Percentiles rank a stretch among this genome's conserved stretches.
phyloP scores from a whole-genome alignment of 2,329 filamentous ascomycete species.

The Fusarium tricinctum region DNA sequence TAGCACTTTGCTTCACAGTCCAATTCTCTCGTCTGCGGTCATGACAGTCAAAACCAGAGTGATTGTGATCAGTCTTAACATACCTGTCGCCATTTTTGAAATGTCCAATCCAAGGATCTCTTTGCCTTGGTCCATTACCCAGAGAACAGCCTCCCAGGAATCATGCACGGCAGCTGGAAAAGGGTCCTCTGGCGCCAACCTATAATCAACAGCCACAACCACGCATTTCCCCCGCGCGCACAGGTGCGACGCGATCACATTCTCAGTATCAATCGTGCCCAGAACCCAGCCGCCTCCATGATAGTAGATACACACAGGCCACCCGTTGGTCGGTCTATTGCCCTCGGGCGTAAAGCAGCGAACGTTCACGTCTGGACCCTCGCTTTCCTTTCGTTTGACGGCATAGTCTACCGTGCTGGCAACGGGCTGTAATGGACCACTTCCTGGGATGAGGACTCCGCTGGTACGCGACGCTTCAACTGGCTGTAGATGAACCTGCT shows the following conservation, averaged over 20 bases:
- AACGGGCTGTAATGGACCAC: conserved; percentile 2
- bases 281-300: conserved; percentile 30
- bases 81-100: background rate
- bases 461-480: conserved; percentile 9
- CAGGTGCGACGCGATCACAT: conserved; percentile 20
- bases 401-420: conserved; percentile 4
- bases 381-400: conserved; percentile 15
- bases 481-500: conserved; percentile 24
- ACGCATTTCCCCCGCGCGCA: conserved; percentile 7
- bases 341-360: conserved; percentile 14
- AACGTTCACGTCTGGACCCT: conserved; percentile 4
- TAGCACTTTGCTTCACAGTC: background rate
- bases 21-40: background rate
- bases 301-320: conserved; percentile 24
- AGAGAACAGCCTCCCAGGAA: conserved; percentile 25
- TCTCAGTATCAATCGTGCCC: conserved; percentile 21
- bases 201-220: conserved; percentile 22
- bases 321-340: conserved; percentile 4
- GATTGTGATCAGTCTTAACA: background rate
- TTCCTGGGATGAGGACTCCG: conserved; percentile 4
- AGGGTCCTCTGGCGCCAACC: conserved; percentile 3
- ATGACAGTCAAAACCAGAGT: too few relatives aligned
- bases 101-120: background rate
- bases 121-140: background rate
- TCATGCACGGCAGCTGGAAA: conserved; percentile 22